Evolutionary conservation across 345 rosid genomes (phyloP).

Genomic region (Lumnitzera littorea): DNA sequence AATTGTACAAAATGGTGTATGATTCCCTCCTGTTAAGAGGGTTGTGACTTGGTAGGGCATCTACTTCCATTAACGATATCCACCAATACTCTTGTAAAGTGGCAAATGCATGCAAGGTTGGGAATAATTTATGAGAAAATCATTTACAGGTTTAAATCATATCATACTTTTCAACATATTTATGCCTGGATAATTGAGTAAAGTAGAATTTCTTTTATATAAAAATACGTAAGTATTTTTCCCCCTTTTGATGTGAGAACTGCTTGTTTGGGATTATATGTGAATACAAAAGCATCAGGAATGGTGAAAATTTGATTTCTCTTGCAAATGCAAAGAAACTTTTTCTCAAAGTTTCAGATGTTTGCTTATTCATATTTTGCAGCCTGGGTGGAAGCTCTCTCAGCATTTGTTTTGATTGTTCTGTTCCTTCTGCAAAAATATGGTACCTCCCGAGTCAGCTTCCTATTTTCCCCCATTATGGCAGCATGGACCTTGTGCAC

Average conservation of each 20-base stretch:
- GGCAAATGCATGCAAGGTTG: no score
- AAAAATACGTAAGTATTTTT: neutral
- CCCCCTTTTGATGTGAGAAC: neutral
- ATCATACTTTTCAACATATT: neutral
- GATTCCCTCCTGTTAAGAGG: no score
- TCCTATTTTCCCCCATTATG: constrained; percentile 76
- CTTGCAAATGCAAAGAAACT: neutral
- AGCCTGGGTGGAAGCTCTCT: constrained; percentile 72
- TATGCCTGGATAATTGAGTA: no score
- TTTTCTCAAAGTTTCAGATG: neutral
- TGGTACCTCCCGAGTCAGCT: constrained; percentile 83
- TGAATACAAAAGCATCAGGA: neutral
- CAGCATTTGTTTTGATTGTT: constrained; percentile 56
- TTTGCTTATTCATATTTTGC: constrained; percentile 19
- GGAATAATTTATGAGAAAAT: no score
- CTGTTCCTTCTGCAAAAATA: constrained; percentile 72
- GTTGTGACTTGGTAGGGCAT: no score
- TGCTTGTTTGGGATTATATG: neutral
- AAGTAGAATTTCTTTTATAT: neutral
- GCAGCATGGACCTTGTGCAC: constrained; percentile 63
- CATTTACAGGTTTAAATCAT: no score
- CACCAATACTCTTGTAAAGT: no score
- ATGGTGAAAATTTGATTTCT: neutral
- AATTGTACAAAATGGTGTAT: no score
- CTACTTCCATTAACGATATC: no score